Base-by-base conservation (phyloP, 1,284 basidiomycete species). In the Ustanciosporium gigantosporum region DNA sequence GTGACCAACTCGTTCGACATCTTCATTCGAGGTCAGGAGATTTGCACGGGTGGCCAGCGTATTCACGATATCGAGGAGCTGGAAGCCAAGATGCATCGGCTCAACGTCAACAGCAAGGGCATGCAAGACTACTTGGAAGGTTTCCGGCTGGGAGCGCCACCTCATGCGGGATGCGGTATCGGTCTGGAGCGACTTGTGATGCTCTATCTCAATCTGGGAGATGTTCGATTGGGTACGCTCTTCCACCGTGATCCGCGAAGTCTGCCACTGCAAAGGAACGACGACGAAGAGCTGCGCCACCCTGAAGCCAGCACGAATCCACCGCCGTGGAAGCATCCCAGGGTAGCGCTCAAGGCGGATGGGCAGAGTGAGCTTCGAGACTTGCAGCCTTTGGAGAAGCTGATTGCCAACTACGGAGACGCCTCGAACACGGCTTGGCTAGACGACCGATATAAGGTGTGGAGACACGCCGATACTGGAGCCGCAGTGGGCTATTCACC, bases 351-450 rank as follows among this genome's bases (percentile, higher is more conserved):
- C 31, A 25, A 52, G 36, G 46, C 48, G 2, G 59, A 59, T 13
- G 51, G 31, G 25, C 51, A 64, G 31, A 57, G 47, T 31, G 45
- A 65, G 31, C 29, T 64, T 35, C 55, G 50, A 66, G 70, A 67
- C 27, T 43, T 78, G 41, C 73, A 74, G 45, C 57, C 71, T 1
- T 45, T 80, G 11, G 78, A 78, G 46, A 70, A 82, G 74, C 78
- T 83, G 24, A 82, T 84, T 49, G 82, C 82, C 27, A 81, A 82
- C 57, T 84, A 83, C 67, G 83, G 83, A 31, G 82, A 84, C 57
- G 82, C 83, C 27, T 81, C 82, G 51, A 84, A 83, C 68, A 84
- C 83, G 16, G 82, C 82, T 3, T 83, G 82, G 82, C 77, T 82
- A 14, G 83, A 84, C 61, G 81, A 82, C n/a, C 78, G 82, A n/a